phyloP scores from a whole-genome alignment of 352 stramenopile genomes.

The Globisporangium rhizosaccharum region DNA sequence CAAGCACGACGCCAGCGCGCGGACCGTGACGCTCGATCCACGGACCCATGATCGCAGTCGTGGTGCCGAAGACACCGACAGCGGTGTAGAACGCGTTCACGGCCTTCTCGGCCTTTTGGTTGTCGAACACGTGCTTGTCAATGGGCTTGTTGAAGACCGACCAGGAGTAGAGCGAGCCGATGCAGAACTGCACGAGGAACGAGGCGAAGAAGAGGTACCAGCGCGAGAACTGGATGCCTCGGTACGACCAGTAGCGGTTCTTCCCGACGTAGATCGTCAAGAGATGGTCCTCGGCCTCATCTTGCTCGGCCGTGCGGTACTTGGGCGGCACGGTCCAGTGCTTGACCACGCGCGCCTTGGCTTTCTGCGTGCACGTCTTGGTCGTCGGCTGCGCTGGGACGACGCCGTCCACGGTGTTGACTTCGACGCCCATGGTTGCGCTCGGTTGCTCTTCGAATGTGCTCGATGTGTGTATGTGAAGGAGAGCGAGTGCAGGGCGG shows the following conservation, averaged over 20 bases:
- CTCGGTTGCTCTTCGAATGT: background rate
- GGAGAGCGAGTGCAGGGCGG: background rate
- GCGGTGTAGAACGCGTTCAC: slow-evolving; percentile 76
- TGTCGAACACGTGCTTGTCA: slow-evolving; percentile 39
- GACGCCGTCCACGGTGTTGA: background rate
- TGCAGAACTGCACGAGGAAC: slow-evolving; percentile 69
- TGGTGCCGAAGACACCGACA: slow-evolving; percentile 51
- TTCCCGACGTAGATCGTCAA: slow-evolving; percentile 48
- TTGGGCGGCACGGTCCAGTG: slow-evolving; percentile 52
- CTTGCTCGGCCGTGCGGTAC: slow-evolving; percentile 34
- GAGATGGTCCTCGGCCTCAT: slow-evolving; percentile 49
- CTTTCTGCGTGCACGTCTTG: slow-evolving; percentile 24
- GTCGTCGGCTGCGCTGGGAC: slow-evolving; percentile 16
- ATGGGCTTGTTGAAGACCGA: slow-evolving; percentile 74
- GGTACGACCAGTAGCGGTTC: slow-evolving; percentile 38
- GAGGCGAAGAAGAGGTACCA: slow-evolving; percentile 63
- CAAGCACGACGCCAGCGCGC: slow-evolving; percentile 40
- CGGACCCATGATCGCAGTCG: slow-evolving; percentile 57
- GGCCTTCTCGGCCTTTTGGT: slow-evolving; percentile 43
- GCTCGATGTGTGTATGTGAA: background rate
- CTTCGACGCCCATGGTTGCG: slow-evolving; percentile 18
- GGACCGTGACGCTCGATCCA: slow-evolving; percentile 66
- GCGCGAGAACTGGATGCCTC: slow-evolving; percentile 43
- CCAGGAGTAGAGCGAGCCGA: slow-evolving; percentile 71
- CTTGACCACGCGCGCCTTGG: slow-evolving; percentile 21